Percentiles rank a stretch among this genome's conserved stretches.
phyloP scores from a whole-genome alignment of 2,329 filamentous ascomycete genomes.

The Septoria linicola region DNA sequence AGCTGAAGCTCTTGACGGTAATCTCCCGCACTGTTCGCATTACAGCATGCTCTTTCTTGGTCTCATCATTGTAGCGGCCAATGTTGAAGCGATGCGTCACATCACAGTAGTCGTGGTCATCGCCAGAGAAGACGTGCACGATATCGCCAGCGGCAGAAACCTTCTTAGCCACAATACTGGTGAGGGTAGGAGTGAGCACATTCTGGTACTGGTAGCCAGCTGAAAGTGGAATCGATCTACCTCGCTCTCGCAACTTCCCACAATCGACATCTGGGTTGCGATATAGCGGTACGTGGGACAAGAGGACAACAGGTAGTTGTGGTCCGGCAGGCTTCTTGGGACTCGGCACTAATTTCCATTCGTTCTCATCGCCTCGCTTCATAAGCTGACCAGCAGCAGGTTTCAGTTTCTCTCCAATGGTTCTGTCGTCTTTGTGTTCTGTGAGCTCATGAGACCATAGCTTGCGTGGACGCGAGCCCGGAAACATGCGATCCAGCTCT shows the following conservation, averaged over 20 bases:
- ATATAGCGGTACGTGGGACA: slow-evolving; percentile 89
- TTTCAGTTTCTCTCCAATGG: slow-evolving; percentile 6
- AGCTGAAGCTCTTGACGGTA: slow-evolving; percentile 91
- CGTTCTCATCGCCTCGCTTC: slow-evolving; percentile 4
- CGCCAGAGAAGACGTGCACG: slow-evolving; percentile 84
- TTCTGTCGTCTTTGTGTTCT: slow-evolving; percentile 29
- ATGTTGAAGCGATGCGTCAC: slow-evolving; percentile 64
- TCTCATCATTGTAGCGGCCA: slow-evolving; percentile 22
- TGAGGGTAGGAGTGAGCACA: slow-evolving; percentile 75
- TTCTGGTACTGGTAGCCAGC: slow-evolving; percentile 96
- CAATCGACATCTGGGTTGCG: slow-evolving; percentile 80
- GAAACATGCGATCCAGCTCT: slow-evolving; percentile 53
- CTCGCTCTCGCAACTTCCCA: slow-evolving; percentile 80
- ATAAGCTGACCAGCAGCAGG: slow-evolving; percentile 9
- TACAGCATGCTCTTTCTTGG: slow-evolving; percentile 53
- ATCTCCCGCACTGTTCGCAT: slow-evolving; percentile 63
- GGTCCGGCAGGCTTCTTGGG: slow-evolving; percentile 23
- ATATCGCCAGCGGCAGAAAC: slow-evolving; percentile 66
- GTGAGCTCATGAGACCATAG: slow-evolving; percentile 38
- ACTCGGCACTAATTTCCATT: slow-evolving; percentile 1
- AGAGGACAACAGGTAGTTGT: slow-evolving; percentile 80
- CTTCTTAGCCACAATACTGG: slow-evolving; percentile 70
- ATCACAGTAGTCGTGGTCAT: slow-evolving; percentile 98
- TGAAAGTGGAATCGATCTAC: slow-evolving; percentile 75
- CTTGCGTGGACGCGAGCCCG: slow-evolving; percentile 39